Conservation (phyloP, 2,329 filamentous ascomycete species). For the Clonostachys chloroleuca region DNA sequence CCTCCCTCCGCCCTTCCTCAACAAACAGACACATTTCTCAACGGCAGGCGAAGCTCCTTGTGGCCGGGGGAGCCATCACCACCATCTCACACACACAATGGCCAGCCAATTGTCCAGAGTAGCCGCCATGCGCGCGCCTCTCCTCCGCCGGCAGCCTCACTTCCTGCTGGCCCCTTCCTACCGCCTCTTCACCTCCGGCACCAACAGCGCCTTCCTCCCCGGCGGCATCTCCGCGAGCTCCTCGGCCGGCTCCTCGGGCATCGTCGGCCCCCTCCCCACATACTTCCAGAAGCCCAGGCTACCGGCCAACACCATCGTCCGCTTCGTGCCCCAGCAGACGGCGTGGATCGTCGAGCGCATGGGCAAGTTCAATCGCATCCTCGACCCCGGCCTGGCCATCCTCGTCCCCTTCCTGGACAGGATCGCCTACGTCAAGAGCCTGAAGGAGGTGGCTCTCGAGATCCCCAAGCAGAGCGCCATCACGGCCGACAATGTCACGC, state of each 20-base stretch:
- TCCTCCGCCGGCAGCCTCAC: background rate
- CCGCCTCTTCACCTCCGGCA: slow-evolving; percentile 18
- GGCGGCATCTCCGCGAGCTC: slow-evolving; percentile 7
- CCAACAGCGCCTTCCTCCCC: slow-evolving; percentile 20
- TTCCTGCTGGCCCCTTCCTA: slow-evolving; percentile 1
- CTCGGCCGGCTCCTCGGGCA: background rate
- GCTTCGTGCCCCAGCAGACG: slow-evolving; percentile 98
- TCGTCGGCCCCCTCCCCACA: slow-evolving; percentile 43
- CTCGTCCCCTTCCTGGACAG: slow-evolving; percentile 88
- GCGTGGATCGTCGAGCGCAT: slow-evolving; percentile 99
- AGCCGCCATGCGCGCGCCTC: slow-evolving; percentile 1
- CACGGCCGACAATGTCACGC: slow-evolving; percentile 95
- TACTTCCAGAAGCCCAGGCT: slow-evolving; percentile 75
- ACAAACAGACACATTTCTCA: background rate
- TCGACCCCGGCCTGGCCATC: slow-evolving; percentile 87
- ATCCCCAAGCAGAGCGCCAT: slow-evolving; percentile 98
- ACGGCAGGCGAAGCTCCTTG: background rate
- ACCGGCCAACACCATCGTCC: slow-evolving; percentile 89
- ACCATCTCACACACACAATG: slow-evolving; percentile 1
- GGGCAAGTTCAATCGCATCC: slow-evolving; percentile 93
- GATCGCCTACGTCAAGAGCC: slow-evolving; percentile 94
- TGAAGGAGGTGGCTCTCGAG: slow-evolving; percentile 95
- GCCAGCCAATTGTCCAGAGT: slow-evolving; percentile 3
- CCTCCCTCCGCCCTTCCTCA: background rate
- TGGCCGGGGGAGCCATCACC: background rate